Conservation (phyloP, 352 stramenopile species). For the Pythium myriotylum region DNA sequence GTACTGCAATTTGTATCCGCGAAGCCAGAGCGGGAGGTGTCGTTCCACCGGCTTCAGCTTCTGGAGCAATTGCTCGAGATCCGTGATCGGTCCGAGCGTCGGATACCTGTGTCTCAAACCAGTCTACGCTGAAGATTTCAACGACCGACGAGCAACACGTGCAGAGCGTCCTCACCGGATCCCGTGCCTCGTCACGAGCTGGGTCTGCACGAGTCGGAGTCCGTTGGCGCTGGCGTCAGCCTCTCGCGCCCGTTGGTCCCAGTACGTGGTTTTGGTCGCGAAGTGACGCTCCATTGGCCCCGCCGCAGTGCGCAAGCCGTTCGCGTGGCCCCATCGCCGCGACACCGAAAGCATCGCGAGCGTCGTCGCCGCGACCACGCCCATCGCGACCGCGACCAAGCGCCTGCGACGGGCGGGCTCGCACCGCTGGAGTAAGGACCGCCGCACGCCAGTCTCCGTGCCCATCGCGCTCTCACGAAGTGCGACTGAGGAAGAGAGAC, state of each 20-base stretch:
- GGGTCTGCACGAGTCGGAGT: slow-evolving; percentile 60
- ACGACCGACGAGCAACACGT: too few species aligned
- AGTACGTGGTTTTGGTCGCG: slow-evolving; percentile 44
- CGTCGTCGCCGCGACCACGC: neutral
- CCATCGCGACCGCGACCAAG: neutral
- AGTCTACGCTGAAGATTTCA: neutral
- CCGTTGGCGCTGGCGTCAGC: neutral
- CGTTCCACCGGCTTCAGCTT: slow-evolving; percentile 46
- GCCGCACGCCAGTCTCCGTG: neutral
- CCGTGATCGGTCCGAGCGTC: slow-evolving; percentile 48
- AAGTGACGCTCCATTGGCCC: slow-evolving; percentile 25
- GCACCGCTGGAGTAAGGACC: slow-evolving; percentile 4
- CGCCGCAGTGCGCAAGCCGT: neutral
- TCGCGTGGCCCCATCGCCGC: neutral
- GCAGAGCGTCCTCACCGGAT: slow-evolving; percentile 37
- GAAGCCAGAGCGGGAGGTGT: slow-evolving; percentile 50
- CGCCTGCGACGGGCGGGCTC: neutral
- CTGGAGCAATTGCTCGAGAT: slow-evolving; percentile 44
- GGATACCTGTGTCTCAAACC: slow-evolving; percentile 38
- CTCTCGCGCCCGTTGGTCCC: slow-evolving; percentile 39
- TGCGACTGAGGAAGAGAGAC: too few species aligned
- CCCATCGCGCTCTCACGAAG: neutral
- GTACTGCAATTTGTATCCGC: slow-evolving; percentile 63
- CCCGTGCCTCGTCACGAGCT: slow-evolving; percentile 64
- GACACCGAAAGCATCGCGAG: slow-evolving; percentile 2